phyloP scores from a whole-genome alignment of 441 rosid genomes.

The Pelargonium exstipulatum region DNA sequence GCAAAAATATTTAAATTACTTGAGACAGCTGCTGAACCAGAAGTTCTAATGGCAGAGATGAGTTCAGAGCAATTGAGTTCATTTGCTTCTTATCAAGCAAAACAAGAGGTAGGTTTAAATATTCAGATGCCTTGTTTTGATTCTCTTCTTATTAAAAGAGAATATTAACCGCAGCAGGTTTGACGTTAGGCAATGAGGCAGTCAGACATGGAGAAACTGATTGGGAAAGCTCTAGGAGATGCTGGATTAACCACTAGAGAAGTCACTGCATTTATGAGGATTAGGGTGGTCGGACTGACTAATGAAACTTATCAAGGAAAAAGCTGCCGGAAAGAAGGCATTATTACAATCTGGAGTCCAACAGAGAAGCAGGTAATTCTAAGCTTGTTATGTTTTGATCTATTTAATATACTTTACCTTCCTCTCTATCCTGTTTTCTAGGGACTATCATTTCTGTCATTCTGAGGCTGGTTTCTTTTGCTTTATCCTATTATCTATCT shows the following conservation, averaged over 20 bases:
- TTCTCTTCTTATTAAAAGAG: conserved; percentile 14
- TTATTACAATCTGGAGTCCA: conserved; percentile 91
- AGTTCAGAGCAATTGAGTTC: conserved; percentile 72
- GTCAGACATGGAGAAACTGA: conserved; percentile 52
- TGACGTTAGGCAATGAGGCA: conserved; percentile 55
- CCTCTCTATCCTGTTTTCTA: conserved; percentile 9
- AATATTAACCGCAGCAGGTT: conserved; percentile 25
- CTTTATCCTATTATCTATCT: neutral
- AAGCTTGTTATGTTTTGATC: conserved; percentile 19
- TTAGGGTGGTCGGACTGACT: conserved; percentile 72
- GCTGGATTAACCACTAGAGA: conserved; percentile 73
- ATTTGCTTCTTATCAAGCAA: conserved; percentile 59
- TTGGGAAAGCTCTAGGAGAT: conserved; percentile 59
- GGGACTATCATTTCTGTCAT: neutral
- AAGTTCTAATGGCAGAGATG: conserved; percentile 94
- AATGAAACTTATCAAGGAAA: conserved; percentile 33
- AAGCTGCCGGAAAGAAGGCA: conserved; percentile 48
- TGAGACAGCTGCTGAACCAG: conserved; percentile 86
- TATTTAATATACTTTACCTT: neutral
- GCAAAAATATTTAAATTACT: conserved; percentile 67
- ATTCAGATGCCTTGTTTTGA: conserved; percentile 12
- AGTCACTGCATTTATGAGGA: conserved; percentile 81
- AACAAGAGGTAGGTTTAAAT: conserved; percentile 53
- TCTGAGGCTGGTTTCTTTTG: neutral
- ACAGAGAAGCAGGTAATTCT: conserved; percentile 72